phyloP scores from a whole-genome alignment of 306 rosid species.

The Delonix regia region DNA sequence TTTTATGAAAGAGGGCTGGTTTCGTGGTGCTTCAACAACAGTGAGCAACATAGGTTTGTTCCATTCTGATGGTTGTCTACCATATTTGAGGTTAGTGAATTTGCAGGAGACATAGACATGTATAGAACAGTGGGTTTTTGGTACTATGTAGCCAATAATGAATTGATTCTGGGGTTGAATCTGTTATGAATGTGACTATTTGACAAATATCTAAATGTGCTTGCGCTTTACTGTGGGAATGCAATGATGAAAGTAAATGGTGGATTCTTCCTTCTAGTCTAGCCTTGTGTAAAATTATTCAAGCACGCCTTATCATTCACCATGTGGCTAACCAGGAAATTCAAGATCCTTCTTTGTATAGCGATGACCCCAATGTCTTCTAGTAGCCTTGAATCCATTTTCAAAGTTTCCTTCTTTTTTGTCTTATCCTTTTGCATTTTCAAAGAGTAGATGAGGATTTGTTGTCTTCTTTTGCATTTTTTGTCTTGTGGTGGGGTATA shows the following conservation, averaged over 20 bases:
- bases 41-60: no score
- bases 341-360: constrained; percentile 84
- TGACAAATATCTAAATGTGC: constrained; percentile 14
- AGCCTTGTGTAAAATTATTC: constrained; percentile 74
- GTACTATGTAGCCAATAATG: constrained; percentile 24
- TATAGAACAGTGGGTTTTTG: no score
- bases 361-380: constrained; percentile 74
- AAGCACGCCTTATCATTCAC: constrained; percentile 78
- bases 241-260: constrained; percentile 99
- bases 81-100: no score
- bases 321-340: constrained; percentile 96
- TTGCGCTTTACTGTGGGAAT: constrained; percentile 27
- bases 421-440: background rate
- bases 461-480: no score
- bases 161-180: constrained; percentile 20
- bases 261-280: constrained; percentile 95
- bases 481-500: constrained; percentile 24
- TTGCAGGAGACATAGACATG: no score
- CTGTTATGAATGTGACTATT: background rate
- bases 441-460: background rate
- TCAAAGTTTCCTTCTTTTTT: background rate
- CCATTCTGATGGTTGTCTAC: no score
- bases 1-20: no score
- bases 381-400: constrained; percentile 68
- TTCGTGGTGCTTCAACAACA: no score